Percentiles rank a stretch among this genome's conserved stretches.
Conservation (phyloP, 805 yeast genomes). For the Ogataea polymorpha region DNA sequence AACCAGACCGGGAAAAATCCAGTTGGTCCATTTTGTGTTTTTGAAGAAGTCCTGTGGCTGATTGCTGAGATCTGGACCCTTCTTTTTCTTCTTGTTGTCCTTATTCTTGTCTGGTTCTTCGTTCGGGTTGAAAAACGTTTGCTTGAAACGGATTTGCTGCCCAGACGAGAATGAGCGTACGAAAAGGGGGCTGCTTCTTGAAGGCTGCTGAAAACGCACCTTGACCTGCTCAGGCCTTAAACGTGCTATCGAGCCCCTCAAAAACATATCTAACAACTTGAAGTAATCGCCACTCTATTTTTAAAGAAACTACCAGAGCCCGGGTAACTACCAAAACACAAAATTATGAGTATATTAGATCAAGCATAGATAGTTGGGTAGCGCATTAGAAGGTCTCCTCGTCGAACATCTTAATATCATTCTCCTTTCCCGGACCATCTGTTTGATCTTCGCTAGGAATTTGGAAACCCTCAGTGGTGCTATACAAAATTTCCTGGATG, state of each 20-base stretch:
- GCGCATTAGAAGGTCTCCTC: slow-evolving; percentile 34
- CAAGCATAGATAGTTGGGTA: slow-evolving; percentile 1
- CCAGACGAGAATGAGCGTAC: neutral
- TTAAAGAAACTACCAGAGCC: neutral
- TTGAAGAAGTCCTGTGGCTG: slow-evolving; percentile 13
- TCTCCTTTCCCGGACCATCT: slow-evolving; percentile 12
- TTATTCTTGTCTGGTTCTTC: slow-evolving; percentile 10
- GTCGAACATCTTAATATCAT: slow-evolving; percentile 29
- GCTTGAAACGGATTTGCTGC: slow-evolving; percentile 14
- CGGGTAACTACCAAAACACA: slow-evolving; percentile 7
- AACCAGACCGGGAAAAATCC: slow-evolving; percentile 28
- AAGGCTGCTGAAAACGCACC: neutral
- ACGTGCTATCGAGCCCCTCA: slow-evolving; percentile 1
- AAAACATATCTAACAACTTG: slow-evolving; percentile 1
- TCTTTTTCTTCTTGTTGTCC: slow-evolving; percentile 10
- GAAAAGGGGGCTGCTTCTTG: neutral
- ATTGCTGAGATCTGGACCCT: slow-evolving; percentile 4
- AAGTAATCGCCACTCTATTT: slow-evolving; percentile 7
- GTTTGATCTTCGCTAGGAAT: slow-evolving; percentile 40
- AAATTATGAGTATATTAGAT: neutral
- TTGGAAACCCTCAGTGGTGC: slow-evolving; percentile 82
- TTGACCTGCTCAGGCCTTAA: slow-evolving; percentile 2
- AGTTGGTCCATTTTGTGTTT: slow-evolving; percentile 24
- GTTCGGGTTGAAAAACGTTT: slow-evolving; percentile 8
- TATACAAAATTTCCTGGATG: slow-evolving; percentile 72